Percentiles rank a stretch among this genome's conserved stretches.
phyloP scores from a whole-genome alignment of 305 asterid species.

The Fraxinus ornus region DNA sequence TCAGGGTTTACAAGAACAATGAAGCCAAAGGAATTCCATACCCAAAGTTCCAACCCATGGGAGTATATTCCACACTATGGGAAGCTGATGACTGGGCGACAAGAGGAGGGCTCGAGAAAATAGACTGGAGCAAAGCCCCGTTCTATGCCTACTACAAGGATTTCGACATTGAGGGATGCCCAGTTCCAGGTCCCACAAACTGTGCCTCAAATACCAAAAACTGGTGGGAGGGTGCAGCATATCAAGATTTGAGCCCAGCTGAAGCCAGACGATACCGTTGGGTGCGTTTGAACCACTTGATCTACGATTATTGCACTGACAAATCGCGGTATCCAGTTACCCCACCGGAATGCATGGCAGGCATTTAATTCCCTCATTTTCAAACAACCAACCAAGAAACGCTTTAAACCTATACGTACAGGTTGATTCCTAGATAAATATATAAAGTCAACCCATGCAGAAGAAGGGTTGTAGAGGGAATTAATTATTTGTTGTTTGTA shows the following conservation, averaged over 20 bases:
- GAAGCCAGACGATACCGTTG: constrained; percentile 57
- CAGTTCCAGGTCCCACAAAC: constrained; percentile 50
- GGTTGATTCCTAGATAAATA: background rate
- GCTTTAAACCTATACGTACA: constrained; percentile 14
- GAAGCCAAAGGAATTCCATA: constrained; percentile 61
- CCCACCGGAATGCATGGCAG: constrained; percentile 64
- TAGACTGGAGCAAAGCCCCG: constrained; percentile 74
- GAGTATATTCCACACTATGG: constrained; percentile 66
- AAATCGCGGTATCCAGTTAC: constrained; percentile 42
- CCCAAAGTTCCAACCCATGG: constrained; percentile 71
- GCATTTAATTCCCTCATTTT: constrained; percentile 35
- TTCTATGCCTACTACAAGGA: constrained; percentile 67
- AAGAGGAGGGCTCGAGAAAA: constrained; percentile 73
- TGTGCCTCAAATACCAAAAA: constrained; percentile 49
- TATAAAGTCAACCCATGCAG: background rate
- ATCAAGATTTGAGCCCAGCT: constrained; percentile 44
- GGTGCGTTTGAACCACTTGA: constrained; percentile 62
- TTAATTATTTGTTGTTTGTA: background rate
- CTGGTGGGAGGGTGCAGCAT: constrained; percentile 72
- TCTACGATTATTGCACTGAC: constrained; percentile 76
- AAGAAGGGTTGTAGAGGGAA: constrained; percentile 23
- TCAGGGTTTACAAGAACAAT: constrained; percentile 68
- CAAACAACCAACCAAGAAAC: background rate
- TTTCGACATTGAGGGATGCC: constrained; percentile 72
- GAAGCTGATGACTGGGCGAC: constrained; percentile 91